Conservation (phyloP, 129 eudicot species). For the Kitagawia praeruptora region DNA sequence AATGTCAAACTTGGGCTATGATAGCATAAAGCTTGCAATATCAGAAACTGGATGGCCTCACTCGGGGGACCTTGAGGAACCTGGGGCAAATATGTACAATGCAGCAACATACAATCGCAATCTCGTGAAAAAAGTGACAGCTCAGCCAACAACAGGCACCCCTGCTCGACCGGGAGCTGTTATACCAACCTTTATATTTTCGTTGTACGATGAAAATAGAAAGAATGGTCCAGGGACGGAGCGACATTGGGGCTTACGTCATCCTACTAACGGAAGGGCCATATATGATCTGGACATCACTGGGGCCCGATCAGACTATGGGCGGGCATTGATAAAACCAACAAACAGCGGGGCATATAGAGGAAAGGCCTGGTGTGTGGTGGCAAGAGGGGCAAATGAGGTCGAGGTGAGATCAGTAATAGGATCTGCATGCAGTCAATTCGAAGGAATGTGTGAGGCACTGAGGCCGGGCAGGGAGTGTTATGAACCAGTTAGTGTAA, state of each 20-base stretch:
- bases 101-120: constrained; percentile 73
- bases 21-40: constrained; percentile 36
- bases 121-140: constrained; percentile 34
- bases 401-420: constrained; percentile 17
- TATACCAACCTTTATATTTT: constrained; percentile 66
- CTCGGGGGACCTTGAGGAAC: constrained; percentile 51
- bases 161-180: constrained; percentile 62
- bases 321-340: constrained; percentile 13
- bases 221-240: constrained; percentile 63
- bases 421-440: constrained; percentile 13
- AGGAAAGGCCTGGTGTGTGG: constrained; percentile 54
- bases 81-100: constrained; percentile 64
- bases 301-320: constrained; percentile 15
- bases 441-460: constrained; percentile 33
- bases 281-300: constrained; percentile 44
- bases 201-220: constrained; percentile 60
- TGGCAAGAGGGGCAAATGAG: constrained; percentile 7
- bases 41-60: constrained; percentile 91
- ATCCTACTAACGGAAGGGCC: constrained; percentile 40
- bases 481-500: constrained; percentile 34
- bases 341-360: constrained; percentile 16
- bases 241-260: constrained; percentile 73
- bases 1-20: constrained; percentile 47
- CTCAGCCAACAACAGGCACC: constrained; percentile 46
- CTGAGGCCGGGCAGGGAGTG: constrained; percentile 37